These are phyloP conservation scores for Novymonas esmeraldas DNA, from an alignment of 208 protist species.

Conservation along the genomic window DNA sequence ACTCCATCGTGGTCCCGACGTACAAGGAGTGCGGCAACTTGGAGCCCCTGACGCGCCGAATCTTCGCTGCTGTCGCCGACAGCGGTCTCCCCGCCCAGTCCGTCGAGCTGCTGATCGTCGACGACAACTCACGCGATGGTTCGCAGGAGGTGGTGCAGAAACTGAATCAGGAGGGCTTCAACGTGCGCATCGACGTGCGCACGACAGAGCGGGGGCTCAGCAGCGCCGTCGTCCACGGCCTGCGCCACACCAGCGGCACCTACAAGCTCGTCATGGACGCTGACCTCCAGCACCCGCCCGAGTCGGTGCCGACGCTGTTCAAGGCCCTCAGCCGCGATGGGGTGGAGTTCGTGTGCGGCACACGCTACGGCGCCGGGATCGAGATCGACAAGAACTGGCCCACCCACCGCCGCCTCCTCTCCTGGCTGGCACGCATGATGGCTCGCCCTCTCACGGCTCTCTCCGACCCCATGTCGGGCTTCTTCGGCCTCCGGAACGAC, in stretches of 20 bases:
- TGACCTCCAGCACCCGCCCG: slow-evolving; percentile 93
- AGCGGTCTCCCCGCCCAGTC: slow-evolving; percentile 38
- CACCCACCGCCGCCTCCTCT: slow-evolving; percentile 86
- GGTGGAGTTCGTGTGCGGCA: slow-evolving; percentile 90
- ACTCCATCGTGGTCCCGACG: slow-evolving; percentile 84
- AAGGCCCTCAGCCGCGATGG: slow-evolving; percentile 50
- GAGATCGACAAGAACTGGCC: slow-evolving; percentile 90
- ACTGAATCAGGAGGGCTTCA: slow-evolving; percentile 65
- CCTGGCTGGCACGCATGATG: slow-evolving; percentile 79
- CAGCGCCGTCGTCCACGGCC: slow-evolving; percentile 90
- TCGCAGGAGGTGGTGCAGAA: slow-evolving; percentile 75
- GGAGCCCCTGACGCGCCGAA: slow-evolving; percentile 65
- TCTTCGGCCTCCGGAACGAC: slow-evolving; percentile 83
- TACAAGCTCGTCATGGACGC: slow-evolving; percentile 93
- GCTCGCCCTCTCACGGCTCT: slow-evolving; percentile 86
- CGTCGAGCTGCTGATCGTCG: slow-evolving; percentile 86
- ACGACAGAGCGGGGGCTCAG: slow-evolving; percentile 85
- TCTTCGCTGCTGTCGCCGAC: slow-evolving; percentile 67
- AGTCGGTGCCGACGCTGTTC: slow-evolving; percentile 75
- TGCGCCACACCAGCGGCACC: slow-evolving; percentile 45
- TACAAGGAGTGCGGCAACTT: slow-evolving; percentile 91
- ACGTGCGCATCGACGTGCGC: slow-evolving; percentile 78
- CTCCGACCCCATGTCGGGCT: slow-evolving; percentile 94
- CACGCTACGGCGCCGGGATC: slow-evolving; percentile 78
- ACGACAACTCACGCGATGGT: slow-evolving; percentile 91